These are phyloP conservation scores for Zalerion maritima DNA, from an alignment of 495 filamentous ascomycete genomes.

Conservation along the genomic window DNA sequence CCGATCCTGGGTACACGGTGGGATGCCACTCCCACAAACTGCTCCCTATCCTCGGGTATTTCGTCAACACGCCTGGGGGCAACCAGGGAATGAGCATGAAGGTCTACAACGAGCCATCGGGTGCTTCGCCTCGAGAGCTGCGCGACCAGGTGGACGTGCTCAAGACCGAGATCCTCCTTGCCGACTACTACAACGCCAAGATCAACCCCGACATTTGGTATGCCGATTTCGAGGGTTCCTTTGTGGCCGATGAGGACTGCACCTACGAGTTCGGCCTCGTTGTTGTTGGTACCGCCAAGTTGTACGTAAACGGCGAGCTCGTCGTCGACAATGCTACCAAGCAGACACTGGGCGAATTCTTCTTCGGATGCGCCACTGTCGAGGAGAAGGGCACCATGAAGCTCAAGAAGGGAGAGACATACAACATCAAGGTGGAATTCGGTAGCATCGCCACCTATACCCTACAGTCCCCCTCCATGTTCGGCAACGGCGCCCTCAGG, in stretches of 20 bases:
- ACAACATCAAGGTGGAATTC: conserved; percentile 48
- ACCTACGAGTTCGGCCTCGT: conserved; percentile 46
- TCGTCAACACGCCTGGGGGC: conserved; percentile 33
- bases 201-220: conserved; percentile 42
- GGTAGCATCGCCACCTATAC: conserved; percentile 49
- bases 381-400: conserved; percentile 43
- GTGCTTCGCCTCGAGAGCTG: conserved; percentile 24
- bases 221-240: conserved; percentile 44
- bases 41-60: conserved; percentile 38
- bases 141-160: conserved; percentile 41
- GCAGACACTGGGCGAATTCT: conserved; percentile 43
- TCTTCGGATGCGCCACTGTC: conserved; percentile 46
- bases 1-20: conserved; percentile 29
- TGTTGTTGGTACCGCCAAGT: conserved; percentile 49
- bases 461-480: conserved; percentile 35
- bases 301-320: conserved; percentile 49
- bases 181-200: conserved; percentile 48
- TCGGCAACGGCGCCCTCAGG: conserved; percentile 50
- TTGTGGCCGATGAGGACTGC: conserved; percentile 38
- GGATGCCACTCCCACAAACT: conserved; percentile 49
- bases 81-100: conserved; percentile 42
- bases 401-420: conserved; percentile 43
- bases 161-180: conserved; percentile 40
- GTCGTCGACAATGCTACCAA: conserved; percentile 53
- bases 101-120: conserved; percentile 43